These are phyloP conservation scores for Linderniella brevidens DNA, from an alignment of 257 asterid genomes.

Conservation along the genomic window DNA sequence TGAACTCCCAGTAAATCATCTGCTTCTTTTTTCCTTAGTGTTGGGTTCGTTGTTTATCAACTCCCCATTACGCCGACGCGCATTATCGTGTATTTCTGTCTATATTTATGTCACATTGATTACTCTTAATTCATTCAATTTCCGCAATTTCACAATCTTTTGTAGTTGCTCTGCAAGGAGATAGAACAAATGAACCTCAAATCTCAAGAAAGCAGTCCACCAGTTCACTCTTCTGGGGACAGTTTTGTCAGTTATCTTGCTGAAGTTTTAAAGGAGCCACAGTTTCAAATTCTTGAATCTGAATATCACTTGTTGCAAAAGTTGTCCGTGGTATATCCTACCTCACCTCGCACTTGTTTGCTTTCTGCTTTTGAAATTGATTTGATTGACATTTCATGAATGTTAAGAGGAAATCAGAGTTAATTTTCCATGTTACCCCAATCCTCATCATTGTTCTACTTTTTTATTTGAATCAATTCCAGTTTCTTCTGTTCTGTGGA, in stretches of 20 bases:
- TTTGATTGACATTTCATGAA: not conserved
- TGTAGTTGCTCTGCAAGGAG: constrained; percentile 29
- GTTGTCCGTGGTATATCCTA: constrained; percentile 31
- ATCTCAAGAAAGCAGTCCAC: constrained; percentile 20
- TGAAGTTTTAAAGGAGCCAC: constrained; percentile 37
- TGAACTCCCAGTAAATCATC: constrained; percentile 37
- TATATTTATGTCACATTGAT: not conserved
- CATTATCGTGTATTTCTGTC: constrained; percentile 3
- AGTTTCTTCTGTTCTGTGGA: constrained; percentile 3
- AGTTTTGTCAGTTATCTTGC: constrained; percentile 24
- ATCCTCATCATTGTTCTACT: not conserved
- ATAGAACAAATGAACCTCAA: constrained; percentile 22
- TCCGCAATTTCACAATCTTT: constrained; percentile 14
- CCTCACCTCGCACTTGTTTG: constrained; percentile 7
- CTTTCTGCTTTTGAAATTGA: not conserved
- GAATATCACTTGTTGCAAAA: constrained; percentile 48
- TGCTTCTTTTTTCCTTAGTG: constrained; percentile 2
- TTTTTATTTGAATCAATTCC: not conserved
- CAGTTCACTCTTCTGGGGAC: constrained; percentile 19
- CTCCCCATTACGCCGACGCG: constrained; percentile 1
- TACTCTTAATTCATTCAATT: constrained; percentile 2
- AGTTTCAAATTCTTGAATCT: constrained; percentile 40
- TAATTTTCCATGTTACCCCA: not conserved
- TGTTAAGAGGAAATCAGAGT: constrained; percentile 6
- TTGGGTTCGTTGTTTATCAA: not conserved